Percentiles rank a stretch among this genome's conserved stretches.
These are phyloP conservation scores for Fusarium tuaranense DNA, from an alignment of 2,329 filamentous ascomycete genomes.

Conservation along the genomic window DNA sequence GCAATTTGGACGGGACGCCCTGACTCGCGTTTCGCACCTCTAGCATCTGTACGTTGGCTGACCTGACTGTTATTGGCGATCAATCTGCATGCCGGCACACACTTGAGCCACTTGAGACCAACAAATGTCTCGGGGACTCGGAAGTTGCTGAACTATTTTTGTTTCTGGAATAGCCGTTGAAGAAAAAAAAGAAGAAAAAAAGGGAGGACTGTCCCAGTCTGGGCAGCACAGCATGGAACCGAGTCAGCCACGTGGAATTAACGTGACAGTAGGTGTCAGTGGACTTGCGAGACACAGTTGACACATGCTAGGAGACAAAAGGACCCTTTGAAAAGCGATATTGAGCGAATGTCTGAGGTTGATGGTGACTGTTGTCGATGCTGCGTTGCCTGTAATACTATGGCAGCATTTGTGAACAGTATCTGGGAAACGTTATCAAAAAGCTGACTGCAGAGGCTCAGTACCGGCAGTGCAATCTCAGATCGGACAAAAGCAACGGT, in stretches of 20 bases:
- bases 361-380: not conserved
- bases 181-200: not conserved
- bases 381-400: not conserved
- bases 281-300: conserved; percentile 11
- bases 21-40: conserved; percentile 38
- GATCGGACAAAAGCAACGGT: conserved; percentile 4
- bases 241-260: conserved; percentile 43
- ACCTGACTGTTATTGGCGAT: conserved; percentile 18
- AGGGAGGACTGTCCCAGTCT: not conserved
- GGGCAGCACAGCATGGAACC: conserved; percentile 15
- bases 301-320: not conserved
- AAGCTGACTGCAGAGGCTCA: not conserved
- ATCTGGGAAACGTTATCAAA: not conserved
- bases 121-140: conserved; percentile 19
- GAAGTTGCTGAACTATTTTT: conserved; percentile 7
- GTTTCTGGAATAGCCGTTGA: conserved; percentile 22
- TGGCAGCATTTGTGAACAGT: not conserved
- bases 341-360: not conserved
- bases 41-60: not conserved
- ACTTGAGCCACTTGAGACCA: conserved; percentile 13
- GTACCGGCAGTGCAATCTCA: not conserved
- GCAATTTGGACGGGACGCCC: conserved; percentile 27
- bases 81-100: conserved; percentile 7
- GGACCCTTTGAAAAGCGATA: conserved; percentile 2
- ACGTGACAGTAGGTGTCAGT: conserved; percentile 31